Conservation (phyloP, 2,329 filamentous ascomycete species). For the Elsinoe perseae region DNA sequence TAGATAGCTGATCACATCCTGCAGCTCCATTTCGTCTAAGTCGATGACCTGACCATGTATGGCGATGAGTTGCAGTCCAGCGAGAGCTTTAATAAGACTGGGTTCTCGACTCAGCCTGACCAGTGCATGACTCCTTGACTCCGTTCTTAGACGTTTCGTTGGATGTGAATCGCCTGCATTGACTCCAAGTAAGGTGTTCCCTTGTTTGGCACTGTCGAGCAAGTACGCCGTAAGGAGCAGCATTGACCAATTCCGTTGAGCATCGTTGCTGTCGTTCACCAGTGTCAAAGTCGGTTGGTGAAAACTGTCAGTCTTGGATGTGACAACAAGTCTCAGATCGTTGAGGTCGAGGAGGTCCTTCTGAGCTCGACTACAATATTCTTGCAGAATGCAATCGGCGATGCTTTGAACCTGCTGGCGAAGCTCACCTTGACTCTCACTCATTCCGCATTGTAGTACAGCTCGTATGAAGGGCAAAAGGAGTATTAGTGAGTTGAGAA, state of each 20-base stretch:
- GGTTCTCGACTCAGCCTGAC: constrained; percentile 32
- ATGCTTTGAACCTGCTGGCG: constrained; percentile 52
- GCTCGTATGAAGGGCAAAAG: constrained; percentile 39
- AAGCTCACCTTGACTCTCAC: constrained; percentile 15
- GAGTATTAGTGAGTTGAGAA: constrained; percentile 64
- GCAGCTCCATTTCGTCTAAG: constrained; percentile 5
- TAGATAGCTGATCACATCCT: neutral
- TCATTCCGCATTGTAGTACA: constrained; percentile 24
- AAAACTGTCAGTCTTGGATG: neutral
- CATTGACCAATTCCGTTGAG: constrained; percentile 15
- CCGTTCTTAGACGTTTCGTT: neutral
- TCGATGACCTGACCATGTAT: constrained; percentile 10
- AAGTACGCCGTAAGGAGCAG: neutral
- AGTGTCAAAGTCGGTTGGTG: constrained; percentile 21
- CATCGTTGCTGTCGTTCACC: constrained; percentile 23
- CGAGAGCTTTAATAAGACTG: neutral
- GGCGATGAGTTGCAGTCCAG: neutral
- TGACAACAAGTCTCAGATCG: constrained; percentile 49
- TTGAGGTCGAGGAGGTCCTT: constrained; percentile 69
- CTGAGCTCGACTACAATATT: constrained; percentile 66
- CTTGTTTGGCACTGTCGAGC: neutral
- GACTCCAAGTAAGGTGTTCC: neutral
- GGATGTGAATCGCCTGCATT: neutral
- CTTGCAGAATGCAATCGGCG: constrained; percentile 61
- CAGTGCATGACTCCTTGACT: neutral